These are phyloP conservation scores for Phaeoacremonium minimum DNA, from an alignment of 2,329 filamentous ascomycete species.

Conservation along the genomic window DNA sequence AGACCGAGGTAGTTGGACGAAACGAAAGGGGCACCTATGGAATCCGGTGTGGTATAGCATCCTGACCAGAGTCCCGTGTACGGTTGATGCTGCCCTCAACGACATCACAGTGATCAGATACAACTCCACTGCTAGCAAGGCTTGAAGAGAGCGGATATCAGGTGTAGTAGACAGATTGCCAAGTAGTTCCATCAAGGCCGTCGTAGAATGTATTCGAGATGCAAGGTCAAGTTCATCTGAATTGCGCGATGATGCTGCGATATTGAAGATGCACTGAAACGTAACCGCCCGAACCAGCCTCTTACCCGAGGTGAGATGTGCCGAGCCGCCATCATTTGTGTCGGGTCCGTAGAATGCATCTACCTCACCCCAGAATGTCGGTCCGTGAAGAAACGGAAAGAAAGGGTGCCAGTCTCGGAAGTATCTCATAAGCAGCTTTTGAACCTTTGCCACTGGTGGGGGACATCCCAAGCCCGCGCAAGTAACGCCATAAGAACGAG, in stretches of 20 bases:
- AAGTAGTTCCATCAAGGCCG: slow-evolving; percentile 30
- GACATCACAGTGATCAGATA: slow-evolving; percentile 43
- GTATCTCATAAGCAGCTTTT: slow-evolving; percentile 39
- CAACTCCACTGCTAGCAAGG: slow-evolving; percentile 40
- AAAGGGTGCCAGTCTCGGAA: slow-evolving; percentile 48
- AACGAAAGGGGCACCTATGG: slow-evolving; percentile 47
- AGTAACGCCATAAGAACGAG: slow-evolving; percentile 9
- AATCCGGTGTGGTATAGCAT: slow-evolving; percentile 44
- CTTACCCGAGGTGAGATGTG: slow-evolving; percentile 10
- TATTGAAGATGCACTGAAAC: slow-evolving; percentile 46
- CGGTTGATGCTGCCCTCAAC: slow-evolving; percentile 40
- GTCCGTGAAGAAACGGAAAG: slow-evolving; percentile 47
- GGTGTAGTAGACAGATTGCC: slow-evolving; percentile 31
- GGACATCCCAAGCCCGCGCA: slow-evolving; percentile 17
- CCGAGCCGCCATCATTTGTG: not conserved
- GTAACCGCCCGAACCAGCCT: slow-evolving; percentile 28
- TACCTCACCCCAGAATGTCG: slow-evolving; percentile 39
- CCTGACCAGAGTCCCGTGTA: slow-evolving; percentile 40
- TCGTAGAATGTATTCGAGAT: slow-evolving; percentile 29
- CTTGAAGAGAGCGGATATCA: slow-evolving; percentile 41
- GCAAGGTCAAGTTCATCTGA: slow-evolving; percentile 23
- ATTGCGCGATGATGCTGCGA: slow-evolving; percentile 30
- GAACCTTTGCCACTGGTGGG: slow-evolving; percentile 24
- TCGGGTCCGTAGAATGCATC: slow-evolving; percentile 29
- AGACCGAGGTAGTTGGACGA: slow-evolving; percentile 31